Base-by-base conservation (phyloP, 306 rosid species). In the Citrullus amarus region DNA sequence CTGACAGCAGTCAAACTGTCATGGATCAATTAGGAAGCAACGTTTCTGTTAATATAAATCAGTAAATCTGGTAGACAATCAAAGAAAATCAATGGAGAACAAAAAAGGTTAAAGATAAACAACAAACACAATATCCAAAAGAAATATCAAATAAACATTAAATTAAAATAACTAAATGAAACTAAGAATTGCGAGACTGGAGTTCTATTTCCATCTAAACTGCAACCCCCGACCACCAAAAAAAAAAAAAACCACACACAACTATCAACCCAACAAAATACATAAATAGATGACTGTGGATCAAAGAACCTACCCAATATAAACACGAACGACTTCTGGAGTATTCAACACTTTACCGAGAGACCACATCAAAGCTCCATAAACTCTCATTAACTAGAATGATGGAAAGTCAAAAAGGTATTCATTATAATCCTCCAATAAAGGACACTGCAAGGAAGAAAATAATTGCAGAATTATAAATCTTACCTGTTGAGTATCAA, bases 361-460 rank as follows among this genome's bases (percentile, higher is more conserved):
- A 5, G 97, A 95, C 99, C 99, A 95, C 99, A 95, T 95, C 84
- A 95, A 85, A 1, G 97, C 99, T 85, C 97, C 97, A 82, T 92
- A 95, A n/a, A 95, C 97, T 83, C 99, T 91, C 99, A 95, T 95
- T 71, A 95, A 91, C 99, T 92, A 34, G 38, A 38, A 79, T 14
- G 39, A 65, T 17, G 5, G 77, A 44, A 59, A 44, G 56, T 67
- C 17, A 67, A 63, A 79, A 51, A 46, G n/a, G 20, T 22, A 13
- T 6, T 46, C 56, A 46, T 70, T 70, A 70, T 70, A 70, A 13
- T 70, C 55, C 39, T 70, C 56, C 48, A 32, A 17, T 9, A 25
- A 78, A 41, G 25, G 13, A 20, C 30, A 73, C 39, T 16, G 32
- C 10, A 59, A 30, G 39, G 66, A 53, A 3, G 41, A 25, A 28